A percentile compares a stretch with the other conserved stretches of the same genome.
These are phyloP conservation scores for Wickerhamiella siamensis DNA, from an alignment of 805 yeast species.

Conservation along the genomic window DNA sequence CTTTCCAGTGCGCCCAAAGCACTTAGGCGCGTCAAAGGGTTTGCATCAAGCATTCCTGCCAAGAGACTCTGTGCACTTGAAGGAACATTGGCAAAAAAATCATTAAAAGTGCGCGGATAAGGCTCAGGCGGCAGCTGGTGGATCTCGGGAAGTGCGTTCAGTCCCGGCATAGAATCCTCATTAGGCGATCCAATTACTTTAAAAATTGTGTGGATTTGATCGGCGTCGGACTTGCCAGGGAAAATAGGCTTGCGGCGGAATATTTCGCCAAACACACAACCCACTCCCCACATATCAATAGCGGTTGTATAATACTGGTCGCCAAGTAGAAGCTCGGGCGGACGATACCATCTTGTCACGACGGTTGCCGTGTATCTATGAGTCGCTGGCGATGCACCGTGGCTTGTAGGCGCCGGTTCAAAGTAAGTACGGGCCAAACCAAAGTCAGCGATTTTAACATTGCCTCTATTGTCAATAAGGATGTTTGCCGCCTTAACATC, in stretches of 20 bases:
- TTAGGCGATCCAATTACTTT: slow-evolving; percentile 70
- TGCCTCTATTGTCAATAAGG: slow-evolving; percentile 59
- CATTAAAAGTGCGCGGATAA: slow-evolving; percentile 30
- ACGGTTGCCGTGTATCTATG: slow-evolving; percentile 49
- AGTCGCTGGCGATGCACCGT: slow-evolving; percentile 30
- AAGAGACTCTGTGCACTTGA: slow-evolving; percentile 29
- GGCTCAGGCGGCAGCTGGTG: slow-evolving; percentile 15
- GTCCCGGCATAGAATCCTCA: slow-evolving; percentile 45
- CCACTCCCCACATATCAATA: slow-evolving; percentile 95
- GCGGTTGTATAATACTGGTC: slow-evolving; percentile 82
- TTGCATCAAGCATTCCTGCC: slow-evolving; percentile 45
- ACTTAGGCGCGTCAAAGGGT: slow-evolving; percentile 61
- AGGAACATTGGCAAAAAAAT: slow-evolving; percentile 21
- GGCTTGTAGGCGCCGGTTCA: slow-evolving; percentile 43
- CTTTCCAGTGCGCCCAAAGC: slow-evolving; percentile 67
- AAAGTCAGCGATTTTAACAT: slow-evolving; percentile 84
- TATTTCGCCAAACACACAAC: slow-evolving; percentile 89
- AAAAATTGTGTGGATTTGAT: slow-evolving; percentile 75
- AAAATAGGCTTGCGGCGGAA: slow-evolving; percentile 70
- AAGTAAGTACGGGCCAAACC: slow-evolving; percentile 73
- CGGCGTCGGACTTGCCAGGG: slow-evolving; percentile 72
- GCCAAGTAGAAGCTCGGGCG: slow-evolving; percentile 84
- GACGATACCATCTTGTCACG: slow-evolving; percentile 95
- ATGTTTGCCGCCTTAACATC: slow-evolving; percentile 97
- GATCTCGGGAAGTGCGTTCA: slow-evolving; percentile 37